phyloP scores from a whole-genome alignment of 306 rosid genomes.

The Prunus padus region DNA sequence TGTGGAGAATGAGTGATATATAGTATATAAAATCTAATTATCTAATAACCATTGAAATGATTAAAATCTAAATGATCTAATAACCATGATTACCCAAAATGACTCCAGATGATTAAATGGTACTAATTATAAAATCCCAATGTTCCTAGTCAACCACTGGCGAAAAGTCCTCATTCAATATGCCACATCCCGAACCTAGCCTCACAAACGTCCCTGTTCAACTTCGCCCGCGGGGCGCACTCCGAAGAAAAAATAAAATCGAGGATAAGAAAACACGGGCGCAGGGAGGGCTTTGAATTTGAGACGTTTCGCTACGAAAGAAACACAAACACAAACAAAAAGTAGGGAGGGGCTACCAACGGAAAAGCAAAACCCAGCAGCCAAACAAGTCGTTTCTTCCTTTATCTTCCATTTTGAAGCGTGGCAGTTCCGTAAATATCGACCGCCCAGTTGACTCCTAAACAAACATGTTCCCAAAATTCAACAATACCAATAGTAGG shows the following conservation, averaged over 20 bases:
- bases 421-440: background rate
- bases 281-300: background rate
- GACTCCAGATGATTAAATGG: background rate
- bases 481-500: background rate
- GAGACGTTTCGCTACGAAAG: background rate
- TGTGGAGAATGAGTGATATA: too few species aligned
- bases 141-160: background rate
- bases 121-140: too few species aligned
- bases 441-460: background rate
- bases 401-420: background rate
- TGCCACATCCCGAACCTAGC: background rate
- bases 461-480: background rate
- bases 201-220: background rate
- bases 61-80: too few species aligned
- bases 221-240: background rate
- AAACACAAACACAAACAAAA: background rate
- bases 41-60: too few species aligned
- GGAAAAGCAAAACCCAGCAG: background rate
- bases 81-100: too few species aligned
- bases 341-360: too few species aligned
- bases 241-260: background rate
- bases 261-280: background rate
- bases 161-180: background rate
- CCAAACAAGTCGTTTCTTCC: background rate
- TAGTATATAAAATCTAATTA: too few species aligned